Conservation (phyloP, 371 early-diverging fungal species). For the Amoeboaphelidium occidentale region DNA sequence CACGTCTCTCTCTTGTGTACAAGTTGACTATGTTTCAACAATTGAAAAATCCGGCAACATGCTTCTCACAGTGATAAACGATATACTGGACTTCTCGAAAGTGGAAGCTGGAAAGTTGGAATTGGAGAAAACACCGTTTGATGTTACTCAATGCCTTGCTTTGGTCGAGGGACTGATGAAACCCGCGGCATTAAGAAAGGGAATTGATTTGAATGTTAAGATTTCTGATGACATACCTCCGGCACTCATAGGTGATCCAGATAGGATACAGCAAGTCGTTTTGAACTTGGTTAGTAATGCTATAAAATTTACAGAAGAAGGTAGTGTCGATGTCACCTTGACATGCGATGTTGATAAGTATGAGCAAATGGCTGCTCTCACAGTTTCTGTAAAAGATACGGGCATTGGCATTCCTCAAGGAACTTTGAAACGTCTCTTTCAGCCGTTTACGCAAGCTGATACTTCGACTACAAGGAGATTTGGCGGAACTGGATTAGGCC, state of each 20-base stretch:
- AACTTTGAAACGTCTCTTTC: conserved; percentile 42
- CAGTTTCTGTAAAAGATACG: conserved; percentile 46
- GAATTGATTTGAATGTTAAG: neutral
- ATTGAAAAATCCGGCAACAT: conserved; percentile 35
- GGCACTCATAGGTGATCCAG: conserved; percentile 34
- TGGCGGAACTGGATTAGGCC: conserved; percentile 60
- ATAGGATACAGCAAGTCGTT: neutral
- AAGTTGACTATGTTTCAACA: conserved; percentile 33
- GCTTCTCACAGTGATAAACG: conserved; percentile 34
- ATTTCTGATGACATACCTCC: neutral
- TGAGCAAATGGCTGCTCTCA: no score
- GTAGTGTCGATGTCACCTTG: no score
- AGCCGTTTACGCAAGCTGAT: conserved; percentile 55
- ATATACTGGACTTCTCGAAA: conserved; percentile 36
- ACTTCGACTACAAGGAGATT: conserved; percentile 54
- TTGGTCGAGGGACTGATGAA: conserved; percentile 4
- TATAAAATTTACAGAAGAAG: conserved; percentile 28
- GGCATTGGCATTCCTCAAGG: conserved; percentile 66
- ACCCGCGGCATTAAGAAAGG: neutral
- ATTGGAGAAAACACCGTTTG: conserved; percentile 31
- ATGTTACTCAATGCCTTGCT: conserved; percentile 28
- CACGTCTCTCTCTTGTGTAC: conserved; percentile 29
- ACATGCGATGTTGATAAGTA: no score
- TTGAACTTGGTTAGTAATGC: neutral
- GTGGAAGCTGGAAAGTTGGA: conserved; percentile 46